Percentiles rank a stretch among this genome's conserved stretches.
Evolutionary conservation across 2,329 filamentous ascomycete genomes (phyloP).

Genomic region (Teratosphaeria nubilosa): DNA sequence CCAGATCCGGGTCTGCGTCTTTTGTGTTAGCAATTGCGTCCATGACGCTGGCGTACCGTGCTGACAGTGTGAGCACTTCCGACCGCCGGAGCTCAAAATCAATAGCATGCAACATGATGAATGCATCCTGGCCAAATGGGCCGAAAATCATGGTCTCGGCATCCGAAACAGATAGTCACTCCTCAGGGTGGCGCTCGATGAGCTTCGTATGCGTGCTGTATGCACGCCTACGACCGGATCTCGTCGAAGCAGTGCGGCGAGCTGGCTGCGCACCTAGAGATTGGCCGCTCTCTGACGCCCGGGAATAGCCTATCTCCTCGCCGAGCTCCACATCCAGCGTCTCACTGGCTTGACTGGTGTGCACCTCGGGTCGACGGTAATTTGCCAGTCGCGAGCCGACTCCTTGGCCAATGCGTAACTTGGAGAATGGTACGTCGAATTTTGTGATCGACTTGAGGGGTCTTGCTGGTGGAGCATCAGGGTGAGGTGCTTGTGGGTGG

Average conservation of each 20-base stretch:
- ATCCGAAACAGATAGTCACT: not conserved
- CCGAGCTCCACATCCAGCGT: not conserved
- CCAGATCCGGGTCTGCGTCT: not conserved
- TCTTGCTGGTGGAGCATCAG: not conserved
- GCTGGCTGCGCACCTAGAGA: not conserved
- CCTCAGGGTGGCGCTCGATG: not conserved
- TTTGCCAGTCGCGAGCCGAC: not conserved
- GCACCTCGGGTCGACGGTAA: not conserved
- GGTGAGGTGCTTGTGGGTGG: not conserved
- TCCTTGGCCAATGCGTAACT: not conserved
- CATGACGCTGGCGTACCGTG: not conserved
- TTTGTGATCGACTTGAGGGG: conserved; percentile 19
- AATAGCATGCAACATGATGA: not conserved
- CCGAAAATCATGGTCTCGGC: not conserved
- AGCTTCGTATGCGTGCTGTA: not conserved
- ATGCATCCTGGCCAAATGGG: not conserved
- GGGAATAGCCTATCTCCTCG: not conserved
- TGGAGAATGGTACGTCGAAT: conserved; percentile 37
- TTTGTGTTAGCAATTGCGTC: not conserved
- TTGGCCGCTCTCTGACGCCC: not conserved
- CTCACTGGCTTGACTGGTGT: not conserved
- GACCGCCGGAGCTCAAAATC: not conserved
- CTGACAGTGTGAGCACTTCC: not conserved
- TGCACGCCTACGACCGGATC: not conserved
- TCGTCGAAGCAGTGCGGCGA: not conserved